These are phyloP conservation scores for Parastagonospora nodorum DNA, from an alignment of 2,329 filamentous ascomycete species.

Conservation along the genomic window DNA sequence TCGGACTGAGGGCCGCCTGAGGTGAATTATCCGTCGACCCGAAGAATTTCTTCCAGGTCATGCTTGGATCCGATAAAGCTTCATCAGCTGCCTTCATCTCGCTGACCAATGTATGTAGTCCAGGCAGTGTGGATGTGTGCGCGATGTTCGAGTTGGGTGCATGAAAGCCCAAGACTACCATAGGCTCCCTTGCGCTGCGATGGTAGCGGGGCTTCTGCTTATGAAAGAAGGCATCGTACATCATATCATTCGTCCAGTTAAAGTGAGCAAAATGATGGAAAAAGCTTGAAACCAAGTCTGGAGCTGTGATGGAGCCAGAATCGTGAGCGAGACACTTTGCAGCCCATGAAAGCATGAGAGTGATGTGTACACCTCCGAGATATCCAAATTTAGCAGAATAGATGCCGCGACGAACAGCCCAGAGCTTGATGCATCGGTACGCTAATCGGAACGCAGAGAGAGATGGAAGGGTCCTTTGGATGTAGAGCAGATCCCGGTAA, in stretches of 20 bases:
- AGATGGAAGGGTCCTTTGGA: constrained; percentile 65
- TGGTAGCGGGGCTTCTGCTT: constrained; percentile 52
- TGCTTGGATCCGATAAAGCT: constrained; percentile 41
- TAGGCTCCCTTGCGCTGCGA: constrained; percentile 62
- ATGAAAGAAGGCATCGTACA: constrained; percentile 65
- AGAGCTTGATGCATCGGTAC: constrained; percentile 65
- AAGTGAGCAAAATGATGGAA: constrained; percentile 67
- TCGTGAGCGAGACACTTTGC: constrained; percentile 54
- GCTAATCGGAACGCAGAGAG: constrained; percentile 62
- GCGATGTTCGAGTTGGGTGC: constrained; percentile 66
- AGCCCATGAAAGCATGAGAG: constrained; percentile 64
- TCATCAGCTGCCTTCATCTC: constrained; percentile 58
- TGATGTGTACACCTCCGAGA: constrained; percentile 68
- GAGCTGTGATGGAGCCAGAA: constrained; percentile 48
- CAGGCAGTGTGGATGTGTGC: constrained; percentile 58
- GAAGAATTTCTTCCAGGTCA: constrained; percentile 40
- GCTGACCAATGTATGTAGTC: constrained; percentile 56
- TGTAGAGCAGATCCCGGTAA: constrained; percentile 64
- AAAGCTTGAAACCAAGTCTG: constrained; percentile 63
- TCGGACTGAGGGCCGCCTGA: not conserved
- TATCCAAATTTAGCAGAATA: constrained; percentile 70
- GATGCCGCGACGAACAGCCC: constrained; percentile 66
- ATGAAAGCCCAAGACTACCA: constrained; percentile 68
- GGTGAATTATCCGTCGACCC: not conserved
- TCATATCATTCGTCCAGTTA: constrained; percentile 61